Base-by-base conservation (phyloP, 345 rosid genomes). In the Linum lewisii region DNA sequence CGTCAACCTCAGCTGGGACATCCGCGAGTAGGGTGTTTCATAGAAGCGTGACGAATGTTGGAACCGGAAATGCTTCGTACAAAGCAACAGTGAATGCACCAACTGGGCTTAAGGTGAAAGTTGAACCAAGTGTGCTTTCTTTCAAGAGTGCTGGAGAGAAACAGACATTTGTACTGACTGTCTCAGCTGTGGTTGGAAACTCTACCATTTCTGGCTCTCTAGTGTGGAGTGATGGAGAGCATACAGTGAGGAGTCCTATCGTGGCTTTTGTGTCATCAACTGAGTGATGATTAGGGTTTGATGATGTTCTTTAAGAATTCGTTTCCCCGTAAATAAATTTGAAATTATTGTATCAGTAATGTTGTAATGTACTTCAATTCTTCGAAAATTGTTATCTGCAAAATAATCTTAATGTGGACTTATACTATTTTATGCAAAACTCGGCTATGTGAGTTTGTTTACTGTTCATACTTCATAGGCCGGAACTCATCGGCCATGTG, bases 11-110 rank as follows among this genome's bases (percentile, higher is more conserved):
- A 2, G 7, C 29, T 8, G 25, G 0, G 6, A n/a, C 29, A 23
- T 10, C 82, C 7, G 74, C 79, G 63, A 59, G 37, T 0, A 9
- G 74, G 24, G 29, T 6, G 14, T 77, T 87, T 54, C 51, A 16
- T 23, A 72, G 88, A 66, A 82, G 78, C 38, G 88, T 84, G 20
- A 82, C 83, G 32, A 87, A 87, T 54, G 88, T 82, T 9, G 84
- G 88, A 6, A 16, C 19, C 24, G 34, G 75, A 13, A 73, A 76
- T 29, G 64, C 78, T 2, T 76, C 73, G 10, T 87, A 84, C 71
- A 80, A 58, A 37, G 79, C 70, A 13, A 15, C 58, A 0, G 57
- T 76, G 23, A 50, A 42, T 11, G 47, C 47, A 10, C 60, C 63
- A 45, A 5, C 63, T 6, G 57, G 38, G 15, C 25, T 78, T 19